phyloP scores from a whole-genome alignment of 441 rosid genomes.

The Pelargonium australe region DNA sequence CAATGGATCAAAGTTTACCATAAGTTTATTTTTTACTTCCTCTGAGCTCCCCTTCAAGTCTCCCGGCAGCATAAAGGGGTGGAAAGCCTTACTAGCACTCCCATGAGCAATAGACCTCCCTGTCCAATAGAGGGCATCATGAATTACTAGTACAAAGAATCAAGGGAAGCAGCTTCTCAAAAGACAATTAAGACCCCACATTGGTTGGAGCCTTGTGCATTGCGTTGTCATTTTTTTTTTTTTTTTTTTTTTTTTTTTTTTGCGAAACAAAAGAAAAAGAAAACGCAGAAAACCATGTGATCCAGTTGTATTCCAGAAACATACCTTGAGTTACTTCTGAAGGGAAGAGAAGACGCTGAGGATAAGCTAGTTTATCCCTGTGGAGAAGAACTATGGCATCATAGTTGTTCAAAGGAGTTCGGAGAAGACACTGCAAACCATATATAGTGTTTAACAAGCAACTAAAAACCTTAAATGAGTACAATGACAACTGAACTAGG shows the following conservation, averaged over 20 bases:
- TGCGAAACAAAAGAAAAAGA: background rate
- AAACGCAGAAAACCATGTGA: background rate
- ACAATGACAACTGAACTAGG: slow-evolving; percentile 3
- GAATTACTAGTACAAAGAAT: background rate
- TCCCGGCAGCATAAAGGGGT: slow-evolving; percentile 45
- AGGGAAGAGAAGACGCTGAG: slow-evolving; percentile 68
- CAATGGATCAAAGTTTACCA: slow-evolving; percentile 76
- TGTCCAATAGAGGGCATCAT: slow-evolving; percentile 24
- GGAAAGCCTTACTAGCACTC: slow-evolving; percentile 53
- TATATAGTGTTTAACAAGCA: background rate
- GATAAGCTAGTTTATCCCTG: slow-evolving; percentile 62
- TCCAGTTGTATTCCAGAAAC: background rate
- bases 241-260: background rate
- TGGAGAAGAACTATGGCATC: slow-evolving; percentile 88
- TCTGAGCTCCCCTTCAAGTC: slow-evolving; percentile 51
- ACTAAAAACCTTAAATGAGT: background rate
- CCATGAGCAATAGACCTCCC: slow-evolving; percentile 71
- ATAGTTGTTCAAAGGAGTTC: slow-evolving; percentile 82
- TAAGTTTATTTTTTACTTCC: slow-evolving; percentile 46
- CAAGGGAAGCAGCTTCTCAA: too few relatives aligned
- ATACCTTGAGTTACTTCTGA: slow-evolving; percentile 67
- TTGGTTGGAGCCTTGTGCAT: background rate
- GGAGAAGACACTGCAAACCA: slow-evolving; percentile 64
- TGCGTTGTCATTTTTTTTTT: background rate
- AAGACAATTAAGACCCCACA: too few relatives aligned